Conservation (phyloP, 176 grass and related monocot genomes). For the Melocanna baccifera region DNA sequence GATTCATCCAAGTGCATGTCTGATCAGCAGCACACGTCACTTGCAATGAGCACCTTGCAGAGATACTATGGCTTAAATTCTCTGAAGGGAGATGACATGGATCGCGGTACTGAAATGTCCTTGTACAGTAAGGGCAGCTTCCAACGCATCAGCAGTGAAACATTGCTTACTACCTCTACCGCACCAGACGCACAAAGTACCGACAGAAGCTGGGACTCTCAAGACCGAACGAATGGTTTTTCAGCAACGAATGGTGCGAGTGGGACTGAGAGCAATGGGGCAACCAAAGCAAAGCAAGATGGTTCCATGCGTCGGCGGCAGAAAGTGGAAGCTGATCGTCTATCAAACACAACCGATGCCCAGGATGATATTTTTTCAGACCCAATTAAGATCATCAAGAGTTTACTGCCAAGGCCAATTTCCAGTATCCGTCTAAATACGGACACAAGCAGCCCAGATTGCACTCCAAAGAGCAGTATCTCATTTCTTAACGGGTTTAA, state of each 20-base stretch:
- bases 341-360: not conserved
- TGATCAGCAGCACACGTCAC: slow-evolving; percentile 34
- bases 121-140: slow-evolving; percentile 39
- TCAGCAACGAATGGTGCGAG: not conserved
- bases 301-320: slow-evolving; percentile 42
- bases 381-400: slow-evolving; percentile 41
- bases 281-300: slow-evolving; percentile 45
- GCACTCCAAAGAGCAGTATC: not conserved
- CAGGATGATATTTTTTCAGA: slow-evolving; percentile 37
- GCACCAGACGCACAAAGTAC: not conserved
- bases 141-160: not conserved
- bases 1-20: slow-evolving; percentile 33
- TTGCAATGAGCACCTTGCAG: slow-evolving; percentile 68
- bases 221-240: slow-evolving; percentile 7
- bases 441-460: slow-evolving; percentile 21
- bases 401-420: slow-evolving; percentile 43
- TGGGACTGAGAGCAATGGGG: not conserved
- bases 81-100: slow-evolving; percentile 10
- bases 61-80: slow-evolving; percentile 62
- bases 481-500: slow-evolving; percentile 39
- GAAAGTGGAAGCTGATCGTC: slow-evolving; percentile 42
- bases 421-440: slow-evolving; percentile 31
- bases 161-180: slow-evolving; percentile 8
- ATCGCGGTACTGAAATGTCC: slow-evolving; percentile 61
- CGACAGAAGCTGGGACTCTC: not conserved